Evolutionary conservation across 78 protist genomes (phyloP).

Genomic region (Chrysochromulina parva): DNA sequence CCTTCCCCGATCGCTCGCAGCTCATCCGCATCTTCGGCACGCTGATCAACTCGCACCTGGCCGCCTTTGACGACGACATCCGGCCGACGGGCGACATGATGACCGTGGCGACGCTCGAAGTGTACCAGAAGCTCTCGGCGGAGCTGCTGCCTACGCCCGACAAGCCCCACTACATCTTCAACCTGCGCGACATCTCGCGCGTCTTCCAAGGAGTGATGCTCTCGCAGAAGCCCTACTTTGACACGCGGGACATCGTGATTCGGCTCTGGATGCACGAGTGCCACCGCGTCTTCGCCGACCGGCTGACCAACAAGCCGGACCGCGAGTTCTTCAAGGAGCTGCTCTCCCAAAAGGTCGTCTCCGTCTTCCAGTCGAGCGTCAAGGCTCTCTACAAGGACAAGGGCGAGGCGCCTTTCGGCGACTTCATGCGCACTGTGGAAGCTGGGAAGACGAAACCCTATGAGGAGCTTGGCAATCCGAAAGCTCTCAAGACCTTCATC

Average conservation of each 20-base stretch:
- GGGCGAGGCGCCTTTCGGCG: conserved; percentile 51
- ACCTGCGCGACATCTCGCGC: conserved; percentile 68
- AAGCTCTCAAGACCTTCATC: conserved; percentile 32
- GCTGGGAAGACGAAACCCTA: conserved; percentile 40
- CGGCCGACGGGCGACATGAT: conserved; percentile 15
- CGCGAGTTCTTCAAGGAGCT: background rate
- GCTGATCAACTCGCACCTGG: conserved; percentile 39
- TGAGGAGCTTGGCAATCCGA: conserved; percentile 44
- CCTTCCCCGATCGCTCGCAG: conserved; percentile 58
- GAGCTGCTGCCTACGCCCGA: conserved; percentile 71
- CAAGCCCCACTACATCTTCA: conserved; percentile 78
- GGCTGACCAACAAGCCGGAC: conserved; percentile 42
- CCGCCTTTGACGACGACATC: conserved; percentile 60
- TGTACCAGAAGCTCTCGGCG: conserved; percentile 41
- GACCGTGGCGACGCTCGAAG: conserved; percentile 51
- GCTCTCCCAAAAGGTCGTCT: conserved; percentile 24
- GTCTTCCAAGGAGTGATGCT: conserved; percentile 68
- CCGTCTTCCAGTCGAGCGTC: conserved; percentile 35
- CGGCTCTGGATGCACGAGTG: conserved; percentile 67
- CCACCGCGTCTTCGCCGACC: conserved; percentile 64
- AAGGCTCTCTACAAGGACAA: conserved; percentile 15
- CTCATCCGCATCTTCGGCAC: conserved; percentile 65
- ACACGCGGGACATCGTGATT: conserved; percentile 40
- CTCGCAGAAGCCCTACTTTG: background rate
- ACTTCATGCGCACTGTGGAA: conserved; percentile 44